Base-by-base conservation (phyloP, 2,329 filamentous ascomycete genomes). In the Dendryphion nanum region DNA sequence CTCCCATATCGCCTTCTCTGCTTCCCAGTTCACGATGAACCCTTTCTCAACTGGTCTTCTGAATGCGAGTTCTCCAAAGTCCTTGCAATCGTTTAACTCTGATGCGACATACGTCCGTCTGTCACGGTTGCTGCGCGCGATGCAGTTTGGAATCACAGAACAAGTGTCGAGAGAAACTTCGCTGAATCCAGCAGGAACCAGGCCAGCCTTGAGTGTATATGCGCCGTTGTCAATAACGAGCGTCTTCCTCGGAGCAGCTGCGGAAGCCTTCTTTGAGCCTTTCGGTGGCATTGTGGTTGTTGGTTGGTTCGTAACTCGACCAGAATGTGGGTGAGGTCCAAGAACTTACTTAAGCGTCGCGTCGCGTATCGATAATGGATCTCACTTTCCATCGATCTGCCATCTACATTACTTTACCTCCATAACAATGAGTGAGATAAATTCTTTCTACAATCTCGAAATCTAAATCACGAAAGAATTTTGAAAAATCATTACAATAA, bases 1-100 rank as follows among this genome's bases (percentile, higher is more conserved):
- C 57, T 96, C 89, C 93, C 93, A 98, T 35, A 98, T 88, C 58
- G 93, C 90, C 67, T 88, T 91, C 70, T 98, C 81, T 1, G 86
- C 84, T 66, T 98, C 93, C 93, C 93, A 98, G 60, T 91, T 96
- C 44, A 97, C 90, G 34, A 97, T 76, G 59, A 87, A 97, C 6
- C 93, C 93, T 66, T 90, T 94, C 66, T 98, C 93, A 1, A 97
- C 86, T 0, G 93, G 93, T 0, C 91, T 76, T 1, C 91, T 80
- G 57, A 96, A 95, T 6, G 81, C 78, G 15, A 94, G 81, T 63
- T 96, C 91, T 48, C 89, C 89, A 71, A 89, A 95, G 59, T 98
- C 91, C 48, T 78, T 83, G 65, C 91, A 94, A 41, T 81, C 76
- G 6, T 83, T 79, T 2, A 96, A 72, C 50, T 95, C 85, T 1